Evolutionary conservation across 768 basidiomycete species (phyloP).

Genomic region (Amyloporia xantha): DNA sequence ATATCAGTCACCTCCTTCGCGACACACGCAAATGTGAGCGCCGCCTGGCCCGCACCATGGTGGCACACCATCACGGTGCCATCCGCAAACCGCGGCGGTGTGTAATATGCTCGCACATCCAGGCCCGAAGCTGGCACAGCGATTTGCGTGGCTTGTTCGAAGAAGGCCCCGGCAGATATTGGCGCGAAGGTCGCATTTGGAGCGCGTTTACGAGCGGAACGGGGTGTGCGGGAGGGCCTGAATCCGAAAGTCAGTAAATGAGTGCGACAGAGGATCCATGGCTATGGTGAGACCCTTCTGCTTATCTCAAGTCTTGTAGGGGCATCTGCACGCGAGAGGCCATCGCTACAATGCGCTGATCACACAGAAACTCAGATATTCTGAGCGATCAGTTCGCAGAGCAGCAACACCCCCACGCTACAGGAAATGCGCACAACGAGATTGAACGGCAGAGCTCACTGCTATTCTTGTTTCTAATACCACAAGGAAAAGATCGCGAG

Average conservation of each 20-base stretch:
- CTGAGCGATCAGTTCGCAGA: too few relatives aligned
- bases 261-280: slow-evolving; percentile 5
- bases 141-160: slow-evolving; percentile 75
- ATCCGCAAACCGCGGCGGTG: slow-evolving; percentile 49
- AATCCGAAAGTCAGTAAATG: too few relatives aligned
- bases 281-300: slow-evolving; percentile 3
- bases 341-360: too few relatives aligned
- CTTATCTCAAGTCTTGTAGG: background rate
- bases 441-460: too few relatives aligned
- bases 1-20: slow-evolving; percentile 67
- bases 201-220: slow-evolving; percentile 22
- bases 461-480: too few relatives aligned
- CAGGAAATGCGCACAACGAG: too few relatives aligned
- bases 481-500: too few relatives aligned
- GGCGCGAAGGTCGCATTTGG: slow-evolving; percentile 67
- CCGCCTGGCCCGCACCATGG: slow-evolving; percentile 93
- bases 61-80: slow-evolving; percentile 83
- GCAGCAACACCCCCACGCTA: too few relatives aligned
- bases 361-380: too few relatives aligned
- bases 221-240: slow-evolving; percentile 12
- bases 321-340: too few relatives aligned
- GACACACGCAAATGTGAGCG: slow-evolving; percentile 82
- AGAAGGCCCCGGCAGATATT: slow-evolving; percentile 72
- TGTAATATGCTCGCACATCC: slow-evolving; percentile 79
- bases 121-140: slow-evolving; percentile 53